These are phyloP conservation scores for Diaporthe destruens DNA, from an alignment of 2,329 filamentous ascomycete species.

Conservation along the genomic window DNA sequence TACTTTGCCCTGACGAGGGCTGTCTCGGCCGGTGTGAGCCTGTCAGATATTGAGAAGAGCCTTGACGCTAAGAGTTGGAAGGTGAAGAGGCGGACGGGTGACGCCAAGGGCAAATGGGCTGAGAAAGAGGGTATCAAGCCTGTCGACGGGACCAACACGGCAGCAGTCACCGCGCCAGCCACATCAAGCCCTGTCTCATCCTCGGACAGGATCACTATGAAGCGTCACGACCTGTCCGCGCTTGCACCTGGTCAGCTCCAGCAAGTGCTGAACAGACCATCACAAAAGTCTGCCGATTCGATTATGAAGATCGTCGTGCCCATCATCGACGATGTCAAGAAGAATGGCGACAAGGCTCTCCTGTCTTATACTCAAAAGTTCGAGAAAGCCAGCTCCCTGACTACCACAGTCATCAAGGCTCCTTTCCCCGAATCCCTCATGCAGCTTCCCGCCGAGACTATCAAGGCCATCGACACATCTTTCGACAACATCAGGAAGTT, in stretches of 20 bases:
- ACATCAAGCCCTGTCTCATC: conserved; percentile 46
- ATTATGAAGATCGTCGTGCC: conserved; percentile 92
- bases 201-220: conserved; percentile 80
- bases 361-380: conserved; percentile 98
- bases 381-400: conserved; percentile 92
- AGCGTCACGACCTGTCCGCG: conserved; percentile 77
- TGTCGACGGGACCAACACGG: conserved; percentile 51
- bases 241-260: conserved; percentile 75
- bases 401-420: conserved; percentile 87
- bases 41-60: conserved; percentile 92
- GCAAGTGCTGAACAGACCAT: conserved; percentile 85
- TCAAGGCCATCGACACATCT: conserved; percentile 91
- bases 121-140: conserved; percentile 80
- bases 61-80: conserved; percentile 95
- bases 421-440: conserved; percentile 90
- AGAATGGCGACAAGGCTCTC: conserved; percentile 87
- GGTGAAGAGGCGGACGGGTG: conserved; percentile 91
- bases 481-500: conserved; percentile 96
- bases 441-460: conserved; percentile 85
- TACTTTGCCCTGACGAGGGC: conserved; percentile 97
- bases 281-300: conserved; percentile 92
- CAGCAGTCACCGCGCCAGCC: conserved; percentile 49
- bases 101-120: conserved; percentile 94
- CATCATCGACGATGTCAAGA: conserved; percentile 89
- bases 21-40: conserved; percentile 82